A percentile compares a stretch with the other conserved stretches of the same genome.
phyloP scores from a whole-genome alignment of 2,329 filamentous ascomycete species.

The Sarocladium kiliense region DNA sequence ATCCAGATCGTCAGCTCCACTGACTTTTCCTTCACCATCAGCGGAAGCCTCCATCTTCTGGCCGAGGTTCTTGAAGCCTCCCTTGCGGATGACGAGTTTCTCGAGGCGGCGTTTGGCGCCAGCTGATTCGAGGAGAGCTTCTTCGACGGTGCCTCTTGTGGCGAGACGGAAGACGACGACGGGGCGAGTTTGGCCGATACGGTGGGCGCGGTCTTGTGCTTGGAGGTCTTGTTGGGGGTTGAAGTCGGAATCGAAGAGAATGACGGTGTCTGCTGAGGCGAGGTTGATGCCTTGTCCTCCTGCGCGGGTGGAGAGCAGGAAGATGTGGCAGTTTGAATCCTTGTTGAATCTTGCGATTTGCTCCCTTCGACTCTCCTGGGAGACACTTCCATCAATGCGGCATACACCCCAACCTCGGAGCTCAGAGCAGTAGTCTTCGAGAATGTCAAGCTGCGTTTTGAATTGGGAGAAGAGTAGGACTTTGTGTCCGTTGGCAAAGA shows the following conservation, averaged over 20 bases:
- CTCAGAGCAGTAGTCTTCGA: conserved; percentile 77
- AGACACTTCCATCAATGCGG: conserved; percentile 84
- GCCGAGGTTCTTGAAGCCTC: conserved; percentile 68
- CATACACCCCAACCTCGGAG: conserved; percentile 77
- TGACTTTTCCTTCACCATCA: conserved; percentile 12
- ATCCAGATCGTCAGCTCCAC: conserved; percentile 46
- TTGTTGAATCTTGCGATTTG: conserved; percentile 73
- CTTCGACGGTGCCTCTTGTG: conserved; percentile 88
- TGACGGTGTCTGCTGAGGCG: conserved; percentile 83
- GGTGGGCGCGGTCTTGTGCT: conserved; percentile 89
- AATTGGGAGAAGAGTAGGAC: conserved; percentile 97
- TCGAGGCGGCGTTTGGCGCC: conserved; percentile 89
- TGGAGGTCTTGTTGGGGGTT: conserved; percentile 97
- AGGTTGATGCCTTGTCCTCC: conserved; percentile 96
- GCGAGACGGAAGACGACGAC: conserved; percentile 93
- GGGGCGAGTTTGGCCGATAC: conserved; percentile 87
- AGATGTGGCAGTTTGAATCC: conserved; percentile 63
- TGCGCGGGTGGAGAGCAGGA: conserved; percentile 83
- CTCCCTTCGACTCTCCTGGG: conserved; percentile 63
- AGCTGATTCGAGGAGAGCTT: conserved; percentile 77
- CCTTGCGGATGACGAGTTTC: conserved; percentile 93
- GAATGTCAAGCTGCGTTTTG: conserved; percentile 85
- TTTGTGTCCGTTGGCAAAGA: conserved; percentile 76
- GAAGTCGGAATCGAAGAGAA: conserved; percentile 85
- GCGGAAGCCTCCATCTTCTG: conserved; percentile 46